These are phyloP conservation scores for Trichoderma sp. DNA, from an alignment of 2,329 filamentous ascomycete species.

Conservation along the genomic window DNA sequence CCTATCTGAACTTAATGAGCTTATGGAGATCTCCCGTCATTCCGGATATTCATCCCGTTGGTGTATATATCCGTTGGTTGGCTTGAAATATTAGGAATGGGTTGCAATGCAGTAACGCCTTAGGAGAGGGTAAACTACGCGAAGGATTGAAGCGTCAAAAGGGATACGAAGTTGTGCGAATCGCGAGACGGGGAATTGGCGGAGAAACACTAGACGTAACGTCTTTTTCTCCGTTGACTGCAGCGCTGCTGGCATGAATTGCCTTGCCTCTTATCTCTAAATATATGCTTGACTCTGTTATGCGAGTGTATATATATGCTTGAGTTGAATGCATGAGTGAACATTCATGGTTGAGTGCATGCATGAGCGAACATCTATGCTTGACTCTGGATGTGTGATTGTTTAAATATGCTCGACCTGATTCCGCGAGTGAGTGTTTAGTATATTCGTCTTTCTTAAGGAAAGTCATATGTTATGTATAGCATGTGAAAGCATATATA, in stretches of 20 bases:
- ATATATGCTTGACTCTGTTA: no score
- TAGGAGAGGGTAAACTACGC: conserved; percentile 1
- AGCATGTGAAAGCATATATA: no score
- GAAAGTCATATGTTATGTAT: no score
- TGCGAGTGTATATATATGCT: no score
- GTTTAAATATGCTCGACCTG: no score
- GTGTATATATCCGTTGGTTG: neutral
- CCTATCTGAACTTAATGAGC: conserved; percentile 16
- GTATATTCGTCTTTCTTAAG: neutral
- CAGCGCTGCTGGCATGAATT: neutral
- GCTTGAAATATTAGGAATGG: no score
- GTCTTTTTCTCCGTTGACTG: conserved; percentile 9
- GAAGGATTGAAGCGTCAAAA: neutral
- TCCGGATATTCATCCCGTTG: neutral
- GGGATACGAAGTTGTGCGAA: neutral
- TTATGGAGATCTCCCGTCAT: conserved; percentile 3
- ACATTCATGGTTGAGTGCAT: no score
- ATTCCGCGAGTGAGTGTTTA: no score
- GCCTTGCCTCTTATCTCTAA: neutral
- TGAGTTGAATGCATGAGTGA: no score
- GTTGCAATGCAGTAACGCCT: conserved; percentile 1
- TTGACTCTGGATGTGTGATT: no score
- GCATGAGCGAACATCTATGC: no score
- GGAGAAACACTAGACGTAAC: conserved; percentile 21
- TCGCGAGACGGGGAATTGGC: conserved; percentile 14